Evolutionary conservation across 1,139 yeast species (phyloP), one percentile per base, ranked within the genome.

Genomic region (Pneumocystis sp.): DNA sequence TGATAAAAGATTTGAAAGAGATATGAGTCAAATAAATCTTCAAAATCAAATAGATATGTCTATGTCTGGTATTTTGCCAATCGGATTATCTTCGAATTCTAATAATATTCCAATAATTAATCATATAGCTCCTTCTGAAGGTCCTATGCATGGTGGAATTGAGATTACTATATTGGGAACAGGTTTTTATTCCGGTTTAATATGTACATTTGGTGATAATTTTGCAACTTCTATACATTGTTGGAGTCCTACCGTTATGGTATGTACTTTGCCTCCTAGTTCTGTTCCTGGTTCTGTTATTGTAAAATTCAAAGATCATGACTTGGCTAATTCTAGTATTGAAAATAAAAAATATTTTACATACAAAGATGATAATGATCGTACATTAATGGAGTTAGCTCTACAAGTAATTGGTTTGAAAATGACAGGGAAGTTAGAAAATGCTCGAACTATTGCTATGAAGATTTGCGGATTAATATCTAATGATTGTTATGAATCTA

Each of bases 171-270:
- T 93, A 62, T 78, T 93, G 61, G 98, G 98, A 2, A 82, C 85
- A 66, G 89, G 90, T 68, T 91, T 93, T 79, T 84, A 85, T 66
- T 87, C 88, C 17, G 96, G 95, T 1, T 79, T 90, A 68, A 78
- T 80, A 50, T 96, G 91, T 29, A 86, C 87, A 74, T 93, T 93
- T 76, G 98, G 98, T 62, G 83, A 87, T 6, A 85, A 85, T 72
- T 80, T 82, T 68, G 95, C 97, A 0, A 78, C 89, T 63, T 88
- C 96, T 0, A 89, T 97, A 1, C 96, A 90, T 73, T 90, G 96
- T 75, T 93, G 97, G 97, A 89, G 95, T 63, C 95, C 88, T 61
- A 83, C 95, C 3, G 93, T 98, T 0, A 87, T 93, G 67, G 96
- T 93, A 1, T 89, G 97, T 0, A 91, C 88, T 71, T 78, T 91